Percentiles rank a stretch among this genome's conserved stretches.
These are phyloP conservation scores for Cryptomeria japonica DNA, from an alignment of 75 land plant genomes.

Conservation along the genomic window DNA sequence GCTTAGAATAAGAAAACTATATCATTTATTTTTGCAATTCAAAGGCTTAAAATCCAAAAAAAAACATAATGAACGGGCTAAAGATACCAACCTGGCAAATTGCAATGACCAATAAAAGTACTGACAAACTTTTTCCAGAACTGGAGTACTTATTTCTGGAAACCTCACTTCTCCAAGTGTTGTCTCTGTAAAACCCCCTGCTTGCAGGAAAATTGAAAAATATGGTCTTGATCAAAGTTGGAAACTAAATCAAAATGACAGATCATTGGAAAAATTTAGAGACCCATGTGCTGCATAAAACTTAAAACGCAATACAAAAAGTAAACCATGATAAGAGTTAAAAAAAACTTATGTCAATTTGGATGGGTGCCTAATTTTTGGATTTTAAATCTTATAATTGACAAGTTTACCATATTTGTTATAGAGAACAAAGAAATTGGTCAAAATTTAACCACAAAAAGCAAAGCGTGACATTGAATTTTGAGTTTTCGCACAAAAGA, in stretches of 20 bases:
- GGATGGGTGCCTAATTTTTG: neutral
- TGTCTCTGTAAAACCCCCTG: conserved; percentile 83
- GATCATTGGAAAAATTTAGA: neutral
- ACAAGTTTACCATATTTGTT: neutral
- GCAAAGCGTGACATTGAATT: neutral
- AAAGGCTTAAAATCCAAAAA: neutral
- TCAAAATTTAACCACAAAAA: neutral
- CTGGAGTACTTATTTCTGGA: conserved; percentile 90
- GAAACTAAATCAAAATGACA: neutral
- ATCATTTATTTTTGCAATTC: neutral
- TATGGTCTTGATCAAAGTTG: neutral
- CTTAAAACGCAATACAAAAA: neutral
- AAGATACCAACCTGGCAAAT: conserved; percentile 65
- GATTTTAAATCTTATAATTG: neutral
- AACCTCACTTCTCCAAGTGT: conserved; percentile 86
- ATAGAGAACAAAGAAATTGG: neutral
- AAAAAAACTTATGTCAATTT: neutral
- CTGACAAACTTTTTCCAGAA: conserved; percentile 96
- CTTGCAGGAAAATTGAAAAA: neutral
- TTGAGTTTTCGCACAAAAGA: neutral
- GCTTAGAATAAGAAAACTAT: neutral
- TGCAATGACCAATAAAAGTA: conserved; percentile 97
- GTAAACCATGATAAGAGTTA: neutral
- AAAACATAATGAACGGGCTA: neutral
- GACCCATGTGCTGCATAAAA: neutral